Base-by-base conservation (phyloP, 345 rosid species). In the Boechera stricta region DNA sequence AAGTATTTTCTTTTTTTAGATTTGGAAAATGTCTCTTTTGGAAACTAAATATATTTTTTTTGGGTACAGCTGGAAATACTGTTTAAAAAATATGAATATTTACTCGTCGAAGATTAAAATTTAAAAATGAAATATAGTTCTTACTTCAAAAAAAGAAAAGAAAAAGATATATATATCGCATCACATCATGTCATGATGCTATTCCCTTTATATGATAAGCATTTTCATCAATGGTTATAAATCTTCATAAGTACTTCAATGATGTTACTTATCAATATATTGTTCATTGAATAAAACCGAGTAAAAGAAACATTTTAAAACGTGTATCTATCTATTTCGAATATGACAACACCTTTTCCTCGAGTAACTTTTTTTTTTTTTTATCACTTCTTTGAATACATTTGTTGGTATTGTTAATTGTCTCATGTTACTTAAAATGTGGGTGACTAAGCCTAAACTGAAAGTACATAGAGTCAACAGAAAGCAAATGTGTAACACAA, bases 21-120 rank as follows among this genome's bases (percentile, higher is more conserved):
- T 55, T 29, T 29, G n/a, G 65, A 60, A 60, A 60, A 18, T 36
- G 65, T 60, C 47, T 60, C 8, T 63, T 26, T 64, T 13, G 21
- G 68, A 64, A 64, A 64, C 68, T 63, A 28, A 36, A 3, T 36
- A 16, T 8, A 1, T 35, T 10, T 4, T 35, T 38, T 35, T 36
- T 36, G 44, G 16, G 44, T 29, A 59, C 13, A 21, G 64, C 64
- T 36, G 45, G 64, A 35, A 4, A 59, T 56, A 56, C 38, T 4
- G 31, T 29, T 56, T 12, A 18, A 56, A 56, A 56, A 13, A 28
- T 28, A 54, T 54, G 16, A 12, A 54, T 16, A 21, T 21, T 21
- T 21, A 2, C 29, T 21, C 11, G 7, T 7, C 0, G 11, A 48
- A 16, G 6, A 6, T n/a, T 47, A 5, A n/a, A 47, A 16, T 2